Evolutionary conservation across 2,329 filamentous ascomycete species (phyloP), one percentile per base, ranked within the genome.

Genomic region (Cryphonectria parasitica): DNA sequence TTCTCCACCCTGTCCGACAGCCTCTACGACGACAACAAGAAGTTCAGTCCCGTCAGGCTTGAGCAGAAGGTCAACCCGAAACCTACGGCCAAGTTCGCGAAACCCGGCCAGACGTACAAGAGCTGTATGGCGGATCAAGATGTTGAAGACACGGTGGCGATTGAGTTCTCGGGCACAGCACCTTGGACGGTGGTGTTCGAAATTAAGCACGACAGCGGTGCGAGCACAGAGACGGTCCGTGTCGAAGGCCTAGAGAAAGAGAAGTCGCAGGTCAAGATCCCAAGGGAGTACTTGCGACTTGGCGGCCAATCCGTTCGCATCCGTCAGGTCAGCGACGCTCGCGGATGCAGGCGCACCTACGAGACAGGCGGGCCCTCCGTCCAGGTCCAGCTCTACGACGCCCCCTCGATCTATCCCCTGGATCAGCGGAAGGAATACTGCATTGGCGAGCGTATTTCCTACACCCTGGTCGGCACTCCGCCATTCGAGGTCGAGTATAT

Each of bases 401-500:
- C 96, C 0, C 96, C 96, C 0, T 92, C 92, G 8, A 97, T 98
- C 76, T 93, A 95, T 71, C 90, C 95, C 3, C 86, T 97, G 49
- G 95, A 98, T 77, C 90, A 92, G 34, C 90, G 92, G 72, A 87
- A 87, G 22, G 93, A 99, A 82, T 98, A 95, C 82, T 99, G 96
- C 80, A 95, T 99, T 15, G 96, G 97, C 74, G 96, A 99, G 80
- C 91, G 95, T 68, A 91, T 99, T 74, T 92, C 93, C 3, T 99
- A 97, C 82, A 94, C 93, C 0, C 89, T 99, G 7, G 93, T 94
- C 1, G 97, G 96, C 61, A 92, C 93, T 68, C 91, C 94, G 25
- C 97, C 97, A 0, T 99, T 99, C 80, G 93, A 95, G 61, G 91
- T 99, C 61, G 91, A 91, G 80, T 99, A 99, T 83, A 92, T 89